These are phyloP conservation scores for Xylariales sp. DNA, from an alignment of 2,329 filamentous ascomycete genomes.

Conservation along the genomic window DNA sequence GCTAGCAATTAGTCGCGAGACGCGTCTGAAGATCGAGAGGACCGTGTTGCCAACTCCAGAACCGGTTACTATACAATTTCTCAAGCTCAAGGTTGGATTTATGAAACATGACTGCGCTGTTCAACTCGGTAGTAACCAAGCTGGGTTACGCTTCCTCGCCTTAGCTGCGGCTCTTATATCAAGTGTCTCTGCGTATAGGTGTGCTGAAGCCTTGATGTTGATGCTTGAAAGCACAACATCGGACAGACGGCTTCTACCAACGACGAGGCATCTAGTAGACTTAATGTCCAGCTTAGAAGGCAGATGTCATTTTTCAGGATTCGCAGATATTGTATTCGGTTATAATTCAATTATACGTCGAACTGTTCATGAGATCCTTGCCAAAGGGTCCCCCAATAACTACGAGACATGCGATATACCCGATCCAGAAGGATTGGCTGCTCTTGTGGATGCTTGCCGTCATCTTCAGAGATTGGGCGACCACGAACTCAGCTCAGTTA, in stretches of 20 bases:
- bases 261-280: conserved; percentile 19
- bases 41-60: conserved; percentile 24
- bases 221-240: conserved; percentile 27
- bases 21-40: conserved; percentile 21
- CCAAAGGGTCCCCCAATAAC: background rate
- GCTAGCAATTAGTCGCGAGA: conserved; percentile 24
- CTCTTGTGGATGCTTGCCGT: conserved; percentile 27
- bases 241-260: conserved; percentile 19
- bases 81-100: conserved; percentile 26
- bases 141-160: conserved; percentile 26
- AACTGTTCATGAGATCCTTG: background rate
- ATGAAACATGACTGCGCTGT: conserved; percentile 22
- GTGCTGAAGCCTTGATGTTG: background rate
- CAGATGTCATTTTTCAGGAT: conserved; percentile 18
- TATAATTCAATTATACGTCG: conserved; percentile 2
- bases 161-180: conserved; percentile 19
- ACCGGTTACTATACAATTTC: conserved; percentile 19
- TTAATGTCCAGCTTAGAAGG: conserved; percentile 15
- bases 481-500: background rate
- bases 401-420: background rate
- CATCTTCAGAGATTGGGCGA: conserved; percentile 15
- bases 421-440: background rate
- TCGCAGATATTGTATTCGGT: conserved; percentile 12
- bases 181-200: background rate
- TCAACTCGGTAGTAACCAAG: conserved; percentile 29